These are phyloP conservation scores for Ceratocystis alfenasii DNA, from an alignment of 2,329 filamentous ascomycete species.

Conservation along the genomic window DNA sequence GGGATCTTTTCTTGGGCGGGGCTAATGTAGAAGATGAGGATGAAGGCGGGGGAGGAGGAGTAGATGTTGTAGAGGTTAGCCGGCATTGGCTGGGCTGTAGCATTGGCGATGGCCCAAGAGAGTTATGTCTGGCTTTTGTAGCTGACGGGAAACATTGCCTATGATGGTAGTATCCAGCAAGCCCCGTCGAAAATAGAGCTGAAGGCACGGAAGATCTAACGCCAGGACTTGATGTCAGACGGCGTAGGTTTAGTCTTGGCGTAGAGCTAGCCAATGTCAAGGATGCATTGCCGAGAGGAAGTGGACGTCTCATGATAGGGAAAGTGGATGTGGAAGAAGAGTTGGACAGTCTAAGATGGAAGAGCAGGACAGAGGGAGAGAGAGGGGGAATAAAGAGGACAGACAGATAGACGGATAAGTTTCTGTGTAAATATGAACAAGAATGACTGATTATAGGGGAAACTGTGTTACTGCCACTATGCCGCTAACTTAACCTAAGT, in stretches of 20 bases:
- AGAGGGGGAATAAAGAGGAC: neutral
- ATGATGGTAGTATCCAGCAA: neutral
- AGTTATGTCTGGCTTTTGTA: neutral
- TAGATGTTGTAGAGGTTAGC: conserved; percentile 11
- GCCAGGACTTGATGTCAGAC: neutral
- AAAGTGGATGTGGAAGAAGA: neutral
- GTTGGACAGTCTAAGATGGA: neutral
- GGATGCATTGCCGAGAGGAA: neutral
- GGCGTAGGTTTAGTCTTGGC: neutral
- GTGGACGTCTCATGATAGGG: neutral
- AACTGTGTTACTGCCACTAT: too few species aligned
- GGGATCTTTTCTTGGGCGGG: conserved; percentile 31
- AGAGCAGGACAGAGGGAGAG: neutral
- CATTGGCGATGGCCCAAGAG: neutral
- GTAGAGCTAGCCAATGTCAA: neutral
- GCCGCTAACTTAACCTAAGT: too few species aligned
- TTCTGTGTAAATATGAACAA: neutral
- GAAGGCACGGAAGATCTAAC: neutral
- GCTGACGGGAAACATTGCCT: neutral
- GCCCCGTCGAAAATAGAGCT: neutral
- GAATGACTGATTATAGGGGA: too few species aligned
- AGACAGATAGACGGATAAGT: neutral
- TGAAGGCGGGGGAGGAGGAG: neutral
- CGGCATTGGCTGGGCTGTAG: conserved; percentile 12
- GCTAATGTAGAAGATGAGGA: neutral